Conservation (phyloP, 1,139 yeast species). For the Hyphopichia pseudoburtonii region DNA sequence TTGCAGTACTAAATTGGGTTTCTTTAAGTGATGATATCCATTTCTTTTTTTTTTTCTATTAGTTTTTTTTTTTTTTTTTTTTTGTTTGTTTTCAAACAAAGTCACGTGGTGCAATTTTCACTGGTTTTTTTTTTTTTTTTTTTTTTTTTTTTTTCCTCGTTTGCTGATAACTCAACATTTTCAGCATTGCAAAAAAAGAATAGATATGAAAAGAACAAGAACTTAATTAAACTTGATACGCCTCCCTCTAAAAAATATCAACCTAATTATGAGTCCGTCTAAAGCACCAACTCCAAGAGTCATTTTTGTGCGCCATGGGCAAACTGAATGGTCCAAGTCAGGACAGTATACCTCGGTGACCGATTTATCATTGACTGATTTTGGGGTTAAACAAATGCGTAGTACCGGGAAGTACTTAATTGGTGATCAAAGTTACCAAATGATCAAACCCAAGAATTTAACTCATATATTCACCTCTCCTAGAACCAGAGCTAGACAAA, state of each 20-base stretch:
- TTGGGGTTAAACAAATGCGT: slow-evolving; percentile 74
- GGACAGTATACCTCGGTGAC: slow-evolving; percentile 91
- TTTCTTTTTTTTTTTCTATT: too few species aligned
- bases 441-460: slow-evolving; percentile 64
- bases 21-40: neutral
- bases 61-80: too few species aligned
- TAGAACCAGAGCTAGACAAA: slow-evolving; percentile 72
- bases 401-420: slow-evolving; percentile 73
- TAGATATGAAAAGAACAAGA: too few species aligned
- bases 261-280: slow-evolving; percentile 11
- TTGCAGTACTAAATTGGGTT: neutral
- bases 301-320: slow-evolving; percentile 82
- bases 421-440: slow-evolving; percentile 49
- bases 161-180: too few species aligned
- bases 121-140: too few species aligned
- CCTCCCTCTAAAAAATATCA: neutral
- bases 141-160: too few species aligned
- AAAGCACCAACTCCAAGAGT: slow-evolving; percentile 64
- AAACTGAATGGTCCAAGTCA: slow-evolving; percentile 92
- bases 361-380: slow-evolving; percentile 73
- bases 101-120: too few species aligned
- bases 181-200: neutral
- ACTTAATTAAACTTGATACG: too few species aligned
- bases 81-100: too few species aligned
- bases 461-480: slow-evolving; percentile 77